phyloP scores from a whole-genome alignment of 2,329 filamentous ascomycete species.

The Phymatotrichopsis omnivora region DNA sequence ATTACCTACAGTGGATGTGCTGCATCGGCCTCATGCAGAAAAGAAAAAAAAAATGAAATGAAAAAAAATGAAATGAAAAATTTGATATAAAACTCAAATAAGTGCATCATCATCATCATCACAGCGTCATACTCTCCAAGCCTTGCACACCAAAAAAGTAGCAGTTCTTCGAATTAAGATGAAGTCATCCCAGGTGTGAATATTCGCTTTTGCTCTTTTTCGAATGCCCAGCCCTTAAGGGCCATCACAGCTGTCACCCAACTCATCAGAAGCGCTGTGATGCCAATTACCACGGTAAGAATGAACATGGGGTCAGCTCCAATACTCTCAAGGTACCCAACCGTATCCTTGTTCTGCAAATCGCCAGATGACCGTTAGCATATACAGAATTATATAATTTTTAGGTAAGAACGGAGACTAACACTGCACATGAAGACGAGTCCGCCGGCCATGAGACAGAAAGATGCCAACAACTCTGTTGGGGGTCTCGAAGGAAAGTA shows the following conservation, averaged over 20 bases:
- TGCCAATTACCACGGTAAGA: constrained; percentile 77
- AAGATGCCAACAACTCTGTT: constrained; percentile 76
- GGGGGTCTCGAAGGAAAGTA: constrained; percentile 74
- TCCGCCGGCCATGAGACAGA: constrained; percentile 78
- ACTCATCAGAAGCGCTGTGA: constrained; percentile 74
- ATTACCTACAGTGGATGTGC: not conserved
- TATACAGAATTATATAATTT: not conserved
- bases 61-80: constrained; percentile 5
- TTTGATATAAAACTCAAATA: too few species aligned
- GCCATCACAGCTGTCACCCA: constrained; percentile 70
- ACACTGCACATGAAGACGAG: constrained; percentile 87
- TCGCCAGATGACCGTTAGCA: not conserved
- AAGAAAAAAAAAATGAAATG: not conserved
- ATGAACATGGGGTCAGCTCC: constrained; percentile 83
- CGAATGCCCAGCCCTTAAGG: constrained; percentile 72
- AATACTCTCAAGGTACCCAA: constrained; percentile 51
- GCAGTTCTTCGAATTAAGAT: constrained; percentile 17
- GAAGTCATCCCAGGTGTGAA: not conserved
- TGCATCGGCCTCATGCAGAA: not conserved
- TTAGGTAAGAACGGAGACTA: constrained; percentile 36
- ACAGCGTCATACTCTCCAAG: too few species aligned
- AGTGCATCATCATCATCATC: too few species aligned
- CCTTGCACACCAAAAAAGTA: constrained; percentile 15
- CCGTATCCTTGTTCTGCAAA: constrained; percentile 58
- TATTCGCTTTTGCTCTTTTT: constrained; percentile 14